Conservation (phyloP, 2,329 filamentous ascomycete species). For the Microthyrium microscopicum region DNA sequence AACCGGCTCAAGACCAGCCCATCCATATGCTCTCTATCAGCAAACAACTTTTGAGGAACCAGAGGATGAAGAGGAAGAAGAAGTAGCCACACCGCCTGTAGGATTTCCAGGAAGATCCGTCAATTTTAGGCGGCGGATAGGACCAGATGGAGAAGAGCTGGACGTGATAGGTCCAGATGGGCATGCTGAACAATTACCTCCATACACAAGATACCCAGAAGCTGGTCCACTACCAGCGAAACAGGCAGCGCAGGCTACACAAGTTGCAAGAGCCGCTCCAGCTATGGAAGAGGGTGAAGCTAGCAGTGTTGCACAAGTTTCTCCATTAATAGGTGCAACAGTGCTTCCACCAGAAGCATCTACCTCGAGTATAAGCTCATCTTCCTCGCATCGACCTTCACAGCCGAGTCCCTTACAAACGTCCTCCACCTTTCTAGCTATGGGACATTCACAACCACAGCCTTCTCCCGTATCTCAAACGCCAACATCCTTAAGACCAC, state of each 20-base stretch:
- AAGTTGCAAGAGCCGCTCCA: slow-evolving; percentile 23
- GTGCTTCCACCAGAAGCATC: too few species aligned
- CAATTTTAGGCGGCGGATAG: slow-evolving; percentile 54
- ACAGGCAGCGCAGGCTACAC: background rate
- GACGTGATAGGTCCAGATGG: slow-evolving; percentile 78
- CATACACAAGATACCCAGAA: slow-evolving; percentile 80
- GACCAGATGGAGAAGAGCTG: slow-evolving; percentile 71
- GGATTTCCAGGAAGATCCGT: slow-evolving; percentile 56
- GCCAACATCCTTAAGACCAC: too few species aligned
- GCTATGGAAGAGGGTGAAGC: too few species aligned
- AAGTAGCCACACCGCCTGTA: slow-evolving; percentile 39
- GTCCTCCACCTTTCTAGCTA: too few species aligned
- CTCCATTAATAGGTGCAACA: too few species aligned
- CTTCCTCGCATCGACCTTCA: too few species aligned
- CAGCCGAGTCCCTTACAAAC: too few species aligned
- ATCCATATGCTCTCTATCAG: slow-evolving; percentile 75
- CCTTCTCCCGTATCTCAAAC: too few species aligned
- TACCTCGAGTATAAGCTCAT: too few species aligned
- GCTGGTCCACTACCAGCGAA: slow-evolving; percentile 34
- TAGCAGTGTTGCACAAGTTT: too few species aligned
- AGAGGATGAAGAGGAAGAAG: slow-evolving; percentile 20
- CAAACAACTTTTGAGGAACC: slow-evolving; percentile 52
- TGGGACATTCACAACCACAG: too few species aligned
- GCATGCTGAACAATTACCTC: slow-evolving; percentile 78
- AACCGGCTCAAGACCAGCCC: too few species aligned